Base-by-base conservation (phyloP, 768 basidiomycete genomes). In the Hydnomerulius pinastri region DNA sequence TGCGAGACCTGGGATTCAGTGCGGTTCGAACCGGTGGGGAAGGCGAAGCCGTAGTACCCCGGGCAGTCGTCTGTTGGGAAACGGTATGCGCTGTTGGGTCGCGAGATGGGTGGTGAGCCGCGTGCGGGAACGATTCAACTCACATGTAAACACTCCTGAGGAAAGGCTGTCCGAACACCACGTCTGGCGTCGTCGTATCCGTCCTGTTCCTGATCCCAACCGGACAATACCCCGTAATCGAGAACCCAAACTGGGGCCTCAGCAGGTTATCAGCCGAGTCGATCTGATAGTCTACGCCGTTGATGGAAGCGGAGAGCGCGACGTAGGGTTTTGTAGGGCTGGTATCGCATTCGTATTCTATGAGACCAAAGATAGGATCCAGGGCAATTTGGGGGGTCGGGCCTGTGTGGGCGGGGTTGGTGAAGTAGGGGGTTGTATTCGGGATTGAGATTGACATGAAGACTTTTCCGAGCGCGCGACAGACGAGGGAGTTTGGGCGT, bases 101-200 rank as follows among this genome's bases (percentile, higher is more conserved):
- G n/a, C n/a, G n/a, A 23, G 6, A n/a, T 12, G 20, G 8, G 32
- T 20, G 27, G 33, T 20, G 7, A n/a, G 12, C 18, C 9, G 18
- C 11, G 18, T 21, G 24, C 6, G 4, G n/a, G 17, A 40, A 29
- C 13, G 6, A 20, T 23, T 15, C 15, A 20, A 44, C 67, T 15
- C 50, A 68, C 66, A 70, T 25, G 27, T 68, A 68, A 20, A 69
- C 63, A 18, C 68, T 70, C 20, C 66, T 57, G 18, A 69, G 35
- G 46, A 69, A 68, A 2, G 68, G 67, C 7, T 59, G 20, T 1
- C 66, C 68, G 1, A 68, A 50, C 11, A 46, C 44, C 4, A 59
- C 44, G 17, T 35, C 52, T 2, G 58, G 68, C 10, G 33, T 45
- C 5, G 33, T 30, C 5, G 60, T 53, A 25, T 48, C 48, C 11